phyloP scores from a whole-genome alignment of 192 early-diverging fungal genomes.

The Powellomyces hirtus region DNA sequence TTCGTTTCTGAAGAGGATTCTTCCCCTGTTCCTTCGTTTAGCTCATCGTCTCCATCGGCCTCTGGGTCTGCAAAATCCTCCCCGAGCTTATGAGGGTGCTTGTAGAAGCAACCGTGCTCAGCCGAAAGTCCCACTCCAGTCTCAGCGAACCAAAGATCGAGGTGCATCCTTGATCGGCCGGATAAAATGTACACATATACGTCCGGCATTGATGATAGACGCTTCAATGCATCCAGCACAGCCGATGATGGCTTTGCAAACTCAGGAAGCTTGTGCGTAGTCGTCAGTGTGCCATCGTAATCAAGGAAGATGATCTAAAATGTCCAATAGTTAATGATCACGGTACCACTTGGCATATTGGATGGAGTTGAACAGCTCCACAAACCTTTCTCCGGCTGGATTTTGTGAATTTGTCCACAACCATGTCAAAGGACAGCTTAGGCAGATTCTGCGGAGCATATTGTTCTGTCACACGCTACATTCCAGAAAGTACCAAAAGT shows the following conservation, averaged over 20 bases:
- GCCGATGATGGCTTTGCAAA: conserved; percentile 84
- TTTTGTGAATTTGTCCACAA: conserved; percentile 51
- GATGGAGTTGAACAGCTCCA: too few relatives aligned
- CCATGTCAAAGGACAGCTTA: conserved; percentile 51
- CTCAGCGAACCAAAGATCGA: conserved; percentile 89
- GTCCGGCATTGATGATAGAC: conserved; percentile 71
- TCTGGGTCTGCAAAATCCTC: conserved; percentile 47
- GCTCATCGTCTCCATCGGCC: conserved; percentile 2
- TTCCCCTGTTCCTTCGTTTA: conserved; percentile 6
- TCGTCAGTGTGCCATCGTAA: conserved; percentile 95
- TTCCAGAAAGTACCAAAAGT: too few relatives aligned
- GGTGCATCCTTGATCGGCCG: conserved; percentile 82
- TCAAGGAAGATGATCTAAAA: conserved; percentile 79
- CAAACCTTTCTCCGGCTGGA: conserved; percentile 63
- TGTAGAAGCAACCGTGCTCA: conserved; percentile 98
- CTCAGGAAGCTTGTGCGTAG: conserved; percentile 83
- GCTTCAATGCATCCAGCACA: conserved; percentile 67
- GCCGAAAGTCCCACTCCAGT: conserved; percentile 89
- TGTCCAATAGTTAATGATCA: too few relatives aligned
- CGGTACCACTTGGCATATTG: too few relatives aligned
- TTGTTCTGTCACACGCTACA: conserved; percentile 62
- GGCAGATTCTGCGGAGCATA: conserved; percentile 65
- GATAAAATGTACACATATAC: conserved; percentile 95
- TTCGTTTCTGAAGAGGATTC: background rate
- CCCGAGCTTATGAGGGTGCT: conserved; percentile 75